phyloP scores from a whole-genome alignment of 2,329 filamentous ascomycete genomes.

The Penicillium decumbens region DNA sequence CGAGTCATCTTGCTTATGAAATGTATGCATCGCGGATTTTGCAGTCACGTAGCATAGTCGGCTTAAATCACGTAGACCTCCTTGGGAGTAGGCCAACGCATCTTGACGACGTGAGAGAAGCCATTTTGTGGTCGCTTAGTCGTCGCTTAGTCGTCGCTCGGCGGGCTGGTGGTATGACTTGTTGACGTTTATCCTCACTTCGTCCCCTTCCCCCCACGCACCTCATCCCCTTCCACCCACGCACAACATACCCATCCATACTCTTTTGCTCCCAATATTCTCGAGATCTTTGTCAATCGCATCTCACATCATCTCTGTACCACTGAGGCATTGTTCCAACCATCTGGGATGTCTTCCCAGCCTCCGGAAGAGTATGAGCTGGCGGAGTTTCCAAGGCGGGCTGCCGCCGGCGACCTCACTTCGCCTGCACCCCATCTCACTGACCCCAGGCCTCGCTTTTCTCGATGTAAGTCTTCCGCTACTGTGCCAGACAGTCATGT shows the following conservation, averaged over 20 bases:
- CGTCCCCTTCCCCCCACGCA: background rate
- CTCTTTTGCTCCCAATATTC: background rate
- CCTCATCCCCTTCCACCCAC: background rate
- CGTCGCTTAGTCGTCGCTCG: background rate
- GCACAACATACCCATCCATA: background rate
- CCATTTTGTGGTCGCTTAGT: background rate
- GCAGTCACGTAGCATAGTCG: background rate
- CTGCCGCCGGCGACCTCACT: background rate
- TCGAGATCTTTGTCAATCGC: background rate
- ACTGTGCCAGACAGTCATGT: background rate
- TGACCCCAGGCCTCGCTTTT: background rate
- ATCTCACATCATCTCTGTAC: background rate
- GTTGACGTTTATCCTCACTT: background rate
- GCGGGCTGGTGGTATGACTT: background rate
- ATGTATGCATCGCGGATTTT: background rate
- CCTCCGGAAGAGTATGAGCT: background rate
- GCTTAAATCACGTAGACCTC: background rate
- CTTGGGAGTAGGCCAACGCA: background rate
- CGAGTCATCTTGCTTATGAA: background rate
- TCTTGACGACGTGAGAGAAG: background rate
- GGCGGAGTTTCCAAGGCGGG: background rate
- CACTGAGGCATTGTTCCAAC: background rate
- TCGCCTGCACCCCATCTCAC: background rate
- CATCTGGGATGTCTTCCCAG: background rate
- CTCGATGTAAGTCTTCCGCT: background rate